These are phyloP conservation scores for Venturiaceae sp. DNA, from an alignment of 2,329 filamentous ascomycete genomes.

Conservation along the genomic window DNA sequence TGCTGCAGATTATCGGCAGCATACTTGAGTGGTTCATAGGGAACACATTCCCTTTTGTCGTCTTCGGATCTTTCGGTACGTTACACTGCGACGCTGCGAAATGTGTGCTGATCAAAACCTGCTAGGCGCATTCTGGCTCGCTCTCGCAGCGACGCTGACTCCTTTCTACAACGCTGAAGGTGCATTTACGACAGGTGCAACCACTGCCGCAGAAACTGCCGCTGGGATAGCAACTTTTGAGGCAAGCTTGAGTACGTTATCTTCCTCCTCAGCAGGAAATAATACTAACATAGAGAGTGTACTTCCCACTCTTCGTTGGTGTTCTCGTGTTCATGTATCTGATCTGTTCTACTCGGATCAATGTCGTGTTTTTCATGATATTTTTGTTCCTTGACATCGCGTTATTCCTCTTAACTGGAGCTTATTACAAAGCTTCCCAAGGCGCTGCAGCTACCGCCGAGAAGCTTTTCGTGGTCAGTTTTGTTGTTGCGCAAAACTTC, in stretches of 20 bases:
- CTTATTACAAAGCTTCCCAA: constrained; percentile 48
- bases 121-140: constrained; percentile 40
- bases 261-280: too few relatives aligned
- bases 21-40: constrained; percentile 44
- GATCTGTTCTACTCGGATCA: constrained; percentile 61
- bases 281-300: too few relatives aligned
- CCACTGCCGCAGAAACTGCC: constrained; percentile 17
- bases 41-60: constrained; percentile 46
- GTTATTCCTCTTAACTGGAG: constrained; percentile 50
- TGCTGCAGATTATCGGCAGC: constrained; percentile 38
- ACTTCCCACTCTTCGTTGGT: too few relatives aligned
- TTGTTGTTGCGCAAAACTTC: too few relatives aligned
- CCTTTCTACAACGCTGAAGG: constrained; percentile 38
- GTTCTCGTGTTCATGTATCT: too few relatives aligned
- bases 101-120: not conserved
- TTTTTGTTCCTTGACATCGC: constrained; percentile 52
- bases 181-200: too few relatives aligned
- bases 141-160: constrained; percentile 36
- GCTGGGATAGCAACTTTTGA: constrained; percentile 39
- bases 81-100: not conserved
- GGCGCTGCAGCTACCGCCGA: constrained; percentile 22
- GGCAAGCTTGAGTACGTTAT: too few relatives aligned
- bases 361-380: constrained; percentile 59
- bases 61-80: constrained; percentile 40
- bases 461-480: constrained; percentile 25